Evolutionary conservation across 148 eudicot genomes (phyloP), one percentile per base, ranked within the genome.

Genomic region (Mesembryanthemum crystallinum): DNA sequence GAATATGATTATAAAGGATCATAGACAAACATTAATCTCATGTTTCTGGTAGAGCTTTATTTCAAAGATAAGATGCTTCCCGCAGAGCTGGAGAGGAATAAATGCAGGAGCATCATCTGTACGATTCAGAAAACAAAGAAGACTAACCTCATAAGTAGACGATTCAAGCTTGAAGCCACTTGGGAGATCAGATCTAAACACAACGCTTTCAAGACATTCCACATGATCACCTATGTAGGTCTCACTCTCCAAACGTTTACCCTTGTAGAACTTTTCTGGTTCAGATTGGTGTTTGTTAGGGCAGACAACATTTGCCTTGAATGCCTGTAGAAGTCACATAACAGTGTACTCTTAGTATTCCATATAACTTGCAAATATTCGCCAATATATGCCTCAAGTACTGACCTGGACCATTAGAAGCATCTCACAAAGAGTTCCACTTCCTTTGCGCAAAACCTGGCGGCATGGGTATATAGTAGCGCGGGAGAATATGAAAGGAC

Each of bases 381-480:
- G 32, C 43, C 17, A 63, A 61, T 29, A 24, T 52, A 39, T 39
- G 54, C 24, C 35, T 30, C 37, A 7, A 67, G 54, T 74, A 86
- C 89, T 39, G 71, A 96, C 99, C 99, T 96, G 90, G 70, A 96
- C 99, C 99, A 96, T 92, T 76, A 96, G 89, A 85, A 96, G 99
- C 99, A 92, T 92, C 84, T 96, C 99, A 84, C 99, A 96, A 61
- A 96, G 89, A 79, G 99, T 96, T 60, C 99, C 99, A 89, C 99
- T 96, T 83, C 99, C 99, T 89, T 96, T 96, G 20, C 99, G 89
- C 83, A 96, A 84, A 74, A 96, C 99, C 99, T 17, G 99, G 99
- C 27, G 98, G 92, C 99, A 96, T 92, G 74, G 99, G 99, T 68
- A 96, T 59, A 96, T 96, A 58, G 99, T 92, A 70, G 94, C 99